Percentiles rank a stretch among this genome's conserved stretches.
Conservation (phyloP, 1,139 yeast genomes). For the Magnusiomyces starmeri region DNA sequence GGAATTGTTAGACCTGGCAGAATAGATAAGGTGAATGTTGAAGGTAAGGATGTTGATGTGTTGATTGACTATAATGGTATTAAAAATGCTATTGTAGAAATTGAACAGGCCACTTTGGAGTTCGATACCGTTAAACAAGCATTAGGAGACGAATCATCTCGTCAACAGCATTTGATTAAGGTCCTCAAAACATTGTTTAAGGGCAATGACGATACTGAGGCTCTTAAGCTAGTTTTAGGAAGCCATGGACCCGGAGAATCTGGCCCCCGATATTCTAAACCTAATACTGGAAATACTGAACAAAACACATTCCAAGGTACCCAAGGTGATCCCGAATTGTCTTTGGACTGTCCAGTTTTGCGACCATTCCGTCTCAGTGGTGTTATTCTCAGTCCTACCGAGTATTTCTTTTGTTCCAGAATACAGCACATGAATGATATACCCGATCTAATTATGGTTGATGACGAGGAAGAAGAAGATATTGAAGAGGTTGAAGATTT, state of each 20-base stretch:
- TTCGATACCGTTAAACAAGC: constrained; percentile 13
- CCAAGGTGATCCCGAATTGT: not conserved
- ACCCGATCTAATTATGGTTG: constrained; percentile 18
- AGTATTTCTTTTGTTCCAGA: constrained; percentile 21
- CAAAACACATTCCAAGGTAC: constrained; percentile 11
- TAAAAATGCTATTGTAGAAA: constrained; percentile 19
- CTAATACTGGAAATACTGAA: constrained; percentile 5
- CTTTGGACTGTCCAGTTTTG: constrained; percentile 16
- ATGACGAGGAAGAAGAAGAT: constrained; percentile 7
- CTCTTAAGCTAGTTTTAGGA: not conserved
- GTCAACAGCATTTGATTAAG: constrained; percentile 13
- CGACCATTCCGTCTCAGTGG: constrained; percentile 25
- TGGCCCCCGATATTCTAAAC: not conserved
- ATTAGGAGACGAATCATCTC: constrained; percentile 17
- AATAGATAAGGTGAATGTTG: not conserved
- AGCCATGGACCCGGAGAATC: not conserved
- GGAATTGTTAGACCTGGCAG: too few relatives aligned
- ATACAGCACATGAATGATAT: constrained; percentile 9
- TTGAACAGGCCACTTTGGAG: constrained; percentile 15
- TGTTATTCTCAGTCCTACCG: constrained; percentile 27
- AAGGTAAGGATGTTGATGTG: constrained; percentile 22
- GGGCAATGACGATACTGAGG: constrained; percentile 2
- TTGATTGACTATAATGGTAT: constrained; percentile 18
- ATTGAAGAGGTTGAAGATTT: not conserved
- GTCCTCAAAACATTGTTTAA: not conserved